Evolutionary conservation across 2,329 filamentous ascomycete species (phyloP), one percentile per base, ranked within the genome.

Genomic region (Torrubiellomyces zombiae): DNA sequence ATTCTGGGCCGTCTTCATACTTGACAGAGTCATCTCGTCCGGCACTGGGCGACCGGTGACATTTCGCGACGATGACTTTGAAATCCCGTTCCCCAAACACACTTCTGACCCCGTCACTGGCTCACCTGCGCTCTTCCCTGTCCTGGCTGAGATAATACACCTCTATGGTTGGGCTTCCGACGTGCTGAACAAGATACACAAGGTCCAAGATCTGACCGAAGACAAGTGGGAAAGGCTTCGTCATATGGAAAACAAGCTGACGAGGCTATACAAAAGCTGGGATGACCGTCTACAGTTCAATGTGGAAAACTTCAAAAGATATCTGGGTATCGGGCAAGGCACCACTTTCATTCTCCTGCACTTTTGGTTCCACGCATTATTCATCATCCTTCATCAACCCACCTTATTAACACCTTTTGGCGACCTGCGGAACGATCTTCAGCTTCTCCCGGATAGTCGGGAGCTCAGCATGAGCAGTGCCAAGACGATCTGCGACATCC

Each of bases 401-500:
- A 86, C 80, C 0, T 55, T 92, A 2, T 56, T 92, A 26, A 77
- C 81, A 23, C 79, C 77, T 0, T 83, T 89, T 38, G 62, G 60
- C n/a, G 51, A 57, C 9, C 44, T 63, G 17, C 55, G 51, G 21
- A 56, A 53, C 28, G 73, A 77, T 26, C 63, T 80, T 24, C 75
- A 82, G 28, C 58, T 92, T 1, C 69, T 82, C 18, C 69, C 76
- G 0, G 80, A 89, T 41, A 89, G 80, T 35, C 72, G 79, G 28
- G 80, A 89, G 44, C 48, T 74, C 5, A 81, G 78, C 31, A 85
- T 86, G 75, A 85, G 78, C 9, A 86, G 80, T 14, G 83, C 82
- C 9, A 92, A 91, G 53, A 91, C 82, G 0, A 89, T 92, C 31
- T 81, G 80, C 17, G 82, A 92, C 38, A 92, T 92, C 10, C 52